Evolutionary conservation across 2,329 filamentous ascomycete species (phyloP).

Genomic region (Macrophomina tecta): DNA sequence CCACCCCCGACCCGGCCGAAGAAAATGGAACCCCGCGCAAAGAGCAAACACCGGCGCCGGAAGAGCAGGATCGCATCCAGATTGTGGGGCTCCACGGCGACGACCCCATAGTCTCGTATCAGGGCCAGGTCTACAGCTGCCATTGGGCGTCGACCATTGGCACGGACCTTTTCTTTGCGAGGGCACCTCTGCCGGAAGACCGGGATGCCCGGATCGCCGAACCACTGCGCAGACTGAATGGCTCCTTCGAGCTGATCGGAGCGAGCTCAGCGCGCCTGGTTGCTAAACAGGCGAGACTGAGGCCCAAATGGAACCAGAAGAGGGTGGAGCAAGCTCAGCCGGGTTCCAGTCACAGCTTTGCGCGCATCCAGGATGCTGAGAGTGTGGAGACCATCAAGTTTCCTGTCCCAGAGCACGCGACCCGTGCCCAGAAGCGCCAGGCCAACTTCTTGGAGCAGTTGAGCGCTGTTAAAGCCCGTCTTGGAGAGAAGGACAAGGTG

Average conservation of each 20-base stretch:
- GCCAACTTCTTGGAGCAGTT: slow-evolving; percentile 21
- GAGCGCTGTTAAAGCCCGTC: slow-evolving; percentile 22
- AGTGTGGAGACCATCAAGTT: slow-evolving; percentile 4
- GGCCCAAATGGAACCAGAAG: slow-evolving; percentile 33
- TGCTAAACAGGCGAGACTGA: slow-evolving; percentile 67
- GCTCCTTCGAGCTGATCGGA: slow-evolving; percentile 72
- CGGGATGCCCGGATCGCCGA: slow-evolving; percentile 35
- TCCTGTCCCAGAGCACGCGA: slow-evolving; percentile 12
- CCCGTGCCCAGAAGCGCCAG: slow-evolving; percentile 22
- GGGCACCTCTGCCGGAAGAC: slow-evolving; percentile 38
- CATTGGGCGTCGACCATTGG: slow-evolving; percentile 84
- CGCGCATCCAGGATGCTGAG: slow-evolving; percentile 4
- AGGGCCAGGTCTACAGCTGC: slow-evolving; percentile 78
- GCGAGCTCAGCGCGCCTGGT: slow-evolving; percentile 73
- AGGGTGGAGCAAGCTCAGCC: slow-evolving; percentile 72
- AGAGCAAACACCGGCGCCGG: slow-evolving; percentile 9
- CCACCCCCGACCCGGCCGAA: neutral
- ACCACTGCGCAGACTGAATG: slow-evolving; percentile 56
- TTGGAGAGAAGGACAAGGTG: slow-evolving; percentile 25
- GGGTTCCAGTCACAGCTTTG: slow-evolving; percentile 69
- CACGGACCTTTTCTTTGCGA: slow-evolving; percentile 77
- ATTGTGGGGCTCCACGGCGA: slow-evolving; percentile 80
- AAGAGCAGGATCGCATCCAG: slow-evolving; percentile 61
- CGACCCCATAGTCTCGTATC: slow-evolving; percentile 80
- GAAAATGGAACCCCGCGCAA: slow-evolving; percentile 15